Conservation (phyloP, 768 basidiomycete genomes). For the Termitomyces heimii region DNA sequence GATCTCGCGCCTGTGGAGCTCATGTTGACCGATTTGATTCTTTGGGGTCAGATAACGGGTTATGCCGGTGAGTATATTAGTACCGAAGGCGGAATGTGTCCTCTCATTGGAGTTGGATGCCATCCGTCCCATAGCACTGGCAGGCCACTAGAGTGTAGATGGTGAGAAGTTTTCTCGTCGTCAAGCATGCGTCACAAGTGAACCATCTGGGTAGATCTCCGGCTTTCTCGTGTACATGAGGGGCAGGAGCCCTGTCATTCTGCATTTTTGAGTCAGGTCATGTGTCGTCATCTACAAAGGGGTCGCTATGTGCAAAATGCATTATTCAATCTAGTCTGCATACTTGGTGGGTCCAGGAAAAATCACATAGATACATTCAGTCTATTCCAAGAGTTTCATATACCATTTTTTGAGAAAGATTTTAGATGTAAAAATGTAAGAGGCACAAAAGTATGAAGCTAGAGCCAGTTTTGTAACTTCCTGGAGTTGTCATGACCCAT, state of each 20-base stretch:
- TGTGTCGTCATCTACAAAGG: no score
- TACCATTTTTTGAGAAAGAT: no score
- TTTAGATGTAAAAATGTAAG: no score
- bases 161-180: slow-evolving; percentile 36
- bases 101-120: slow-evolving; percentile 32
- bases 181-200: slow-evolving; percentile 20
- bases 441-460: no score
- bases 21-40: not conserved
- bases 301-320: no score
- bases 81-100: not conserved
- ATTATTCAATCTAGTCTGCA: no score
- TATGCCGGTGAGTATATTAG: not conserved
- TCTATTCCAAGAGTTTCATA: no score
- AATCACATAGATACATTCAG: no score
- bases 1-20: not conserved
- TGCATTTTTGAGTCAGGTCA: no score
- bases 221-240: not conserved
- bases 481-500: no score
- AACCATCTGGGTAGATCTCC: not conserved
- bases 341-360: no score
- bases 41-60: not conserved
- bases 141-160: slow-evolving; percentile 19
- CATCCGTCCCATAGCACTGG: slow-evolving; percentile 28
- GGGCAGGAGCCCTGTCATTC: not conserved
- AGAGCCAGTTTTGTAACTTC: no score